Base-by-base conservation (phyloP, 495 filamentous ascomycete genomes). In the Talaromyces borbonicus region DNA sequence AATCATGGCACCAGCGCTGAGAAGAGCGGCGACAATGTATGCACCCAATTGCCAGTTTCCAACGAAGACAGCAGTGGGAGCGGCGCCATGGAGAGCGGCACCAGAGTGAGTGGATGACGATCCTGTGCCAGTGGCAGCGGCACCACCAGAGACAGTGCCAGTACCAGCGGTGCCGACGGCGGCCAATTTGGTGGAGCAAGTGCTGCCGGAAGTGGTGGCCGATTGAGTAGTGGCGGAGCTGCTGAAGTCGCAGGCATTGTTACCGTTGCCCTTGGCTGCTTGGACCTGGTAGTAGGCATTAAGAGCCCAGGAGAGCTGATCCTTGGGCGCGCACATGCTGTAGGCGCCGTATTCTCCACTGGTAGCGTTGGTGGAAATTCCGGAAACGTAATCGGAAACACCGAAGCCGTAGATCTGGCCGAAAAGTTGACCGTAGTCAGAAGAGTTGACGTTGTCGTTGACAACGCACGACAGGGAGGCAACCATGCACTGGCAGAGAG, bases 301-400 rank as follows among this genome's bases (percentile, higher is more conserved):
- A 51, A 96, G 72, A 25, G 80, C 84, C 58, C 80, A 95, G 42
- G 79, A 80, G 19, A 97, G 79, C 66, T 92, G 75, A 62, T 94
- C 72, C 50, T 71, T 77, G 52, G 79, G 49, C 53, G 73, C 75
- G 73, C 92, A 98, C 85, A 95, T 93, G 63, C 80, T 78, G 69
- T 89, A 97, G 5, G 86, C 80, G 40, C 92, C 92, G 61, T 93
- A 98, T 18, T 68, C 68, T 40, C 88, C 92, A 16, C 72, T 77
- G 40, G 77, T 78, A 11, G 69, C 74, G 60, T 96, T 86, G 52
- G 72, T 66, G 35, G 61, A 61, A 59, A 97, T 82, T 31, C 87
- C 90, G 5, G 61, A 63, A 20, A 25, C 19, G 22, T 46, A 46
- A 12, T 22, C 15, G 67, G 92, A 95, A 47, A 73, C 67, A 26